These are phyloP conservation scores for Penicillium sp. DNA, from an alignment of 2,329 filamentous ascomycete species.

Conservation along the genomic window DNA sequence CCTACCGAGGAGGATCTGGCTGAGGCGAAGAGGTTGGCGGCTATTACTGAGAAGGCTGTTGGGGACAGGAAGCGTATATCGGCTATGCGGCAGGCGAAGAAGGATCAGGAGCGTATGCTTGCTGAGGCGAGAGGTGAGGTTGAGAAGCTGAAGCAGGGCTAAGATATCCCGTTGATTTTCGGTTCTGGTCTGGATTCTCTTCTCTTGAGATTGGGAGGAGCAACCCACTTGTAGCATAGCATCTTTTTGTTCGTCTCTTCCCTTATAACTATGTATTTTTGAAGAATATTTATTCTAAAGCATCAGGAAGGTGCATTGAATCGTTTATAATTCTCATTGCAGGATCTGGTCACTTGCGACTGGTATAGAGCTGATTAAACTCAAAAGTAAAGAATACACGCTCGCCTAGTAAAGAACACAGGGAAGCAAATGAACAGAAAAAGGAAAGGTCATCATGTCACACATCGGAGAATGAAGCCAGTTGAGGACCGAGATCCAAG, in stretches of 20 bases:
- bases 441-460: background rate
- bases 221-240: slow-evolving; percentile 26
- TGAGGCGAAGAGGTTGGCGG: slow-evolving; percentile 37
- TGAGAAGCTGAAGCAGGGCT: slow-evolving; percentile 41
- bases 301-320: background rate
- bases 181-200: slow-evolving; percentile 4
- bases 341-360: background rate
- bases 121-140: slow-evolving; percentile 46
- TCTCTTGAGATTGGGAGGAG: background rate
- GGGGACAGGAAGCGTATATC: slow-evolving; percentile 41
- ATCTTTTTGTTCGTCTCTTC: slow-evolving; percentile 19
- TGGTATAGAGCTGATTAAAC: slow-evolving; percentile 11
- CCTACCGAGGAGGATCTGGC: slow-evolving; percentile 36
- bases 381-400: background rate
- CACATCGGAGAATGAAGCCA: background rate
- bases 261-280: slow-evolving; percentile 24
- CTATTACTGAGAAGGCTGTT: slow-evolving; percentile 37
- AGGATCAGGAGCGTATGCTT: slow-evolving; percentile 48
- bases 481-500: background rate
- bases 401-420: background rate
- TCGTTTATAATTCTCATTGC: background rate
- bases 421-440: background rate
- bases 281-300: background rate
- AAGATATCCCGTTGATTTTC: slow-evolving; percentile 14
- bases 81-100: slow-evolving; percentile 43